Evolutionary conservation across 345 rosid species (phyloP).

Genomic region (Bretschneidera sinensis): DNA sequence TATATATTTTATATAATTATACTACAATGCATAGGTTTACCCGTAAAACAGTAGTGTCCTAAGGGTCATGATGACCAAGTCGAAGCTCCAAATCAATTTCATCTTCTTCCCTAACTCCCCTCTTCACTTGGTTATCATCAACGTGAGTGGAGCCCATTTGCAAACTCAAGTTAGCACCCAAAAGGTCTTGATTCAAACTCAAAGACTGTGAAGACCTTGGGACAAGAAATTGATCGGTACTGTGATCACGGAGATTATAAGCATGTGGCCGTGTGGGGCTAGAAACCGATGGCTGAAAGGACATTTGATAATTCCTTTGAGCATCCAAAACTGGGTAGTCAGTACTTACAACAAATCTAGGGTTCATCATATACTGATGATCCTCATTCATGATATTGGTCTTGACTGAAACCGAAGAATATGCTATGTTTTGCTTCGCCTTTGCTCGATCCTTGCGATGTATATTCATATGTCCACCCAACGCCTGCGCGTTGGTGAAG

Average conservation of each 20-base stretch:
- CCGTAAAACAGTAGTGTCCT: not conserved
- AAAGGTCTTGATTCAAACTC: constrained; percentile 26
- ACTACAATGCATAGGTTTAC: too few species aligned
- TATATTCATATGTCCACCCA: constrained; percentile 91
- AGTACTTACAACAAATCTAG: constrained; percentile 12
- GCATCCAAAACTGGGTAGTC: constrained; percentile 22
- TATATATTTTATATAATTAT: too few species aligned
- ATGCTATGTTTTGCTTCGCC: constrained; percentile 3
- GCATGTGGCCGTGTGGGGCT: constrained; percentile 13
- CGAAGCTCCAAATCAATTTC: constrained; percentile 88
- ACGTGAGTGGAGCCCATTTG: constrained; percentile 27
- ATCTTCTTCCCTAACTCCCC: constrained; percentile 30
- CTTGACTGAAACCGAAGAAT: not conserved
- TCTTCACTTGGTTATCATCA: constrained; percentile 21
- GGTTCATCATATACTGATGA: constrained; percentile 22
- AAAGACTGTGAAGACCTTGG: constrained; percentile 15
- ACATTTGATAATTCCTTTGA: constrained; percentile 20
- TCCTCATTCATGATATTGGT: constrained; percentile 8
- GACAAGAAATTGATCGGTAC: not conserved
- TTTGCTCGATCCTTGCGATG: constrained; percentile 61
- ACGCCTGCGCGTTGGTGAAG: constrained; percentile 84
- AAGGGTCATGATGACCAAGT: constrained; percentile 45
- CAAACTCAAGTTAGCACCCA: constrained; percentile 54
- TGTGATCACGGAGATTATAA: constrained; percentile 7
- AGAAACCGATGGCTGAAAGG: constrained; percentile 22